Conservation (phyloP, 2,329 filamentous ascomycete species). For the Penicillium sp. region DNA sequence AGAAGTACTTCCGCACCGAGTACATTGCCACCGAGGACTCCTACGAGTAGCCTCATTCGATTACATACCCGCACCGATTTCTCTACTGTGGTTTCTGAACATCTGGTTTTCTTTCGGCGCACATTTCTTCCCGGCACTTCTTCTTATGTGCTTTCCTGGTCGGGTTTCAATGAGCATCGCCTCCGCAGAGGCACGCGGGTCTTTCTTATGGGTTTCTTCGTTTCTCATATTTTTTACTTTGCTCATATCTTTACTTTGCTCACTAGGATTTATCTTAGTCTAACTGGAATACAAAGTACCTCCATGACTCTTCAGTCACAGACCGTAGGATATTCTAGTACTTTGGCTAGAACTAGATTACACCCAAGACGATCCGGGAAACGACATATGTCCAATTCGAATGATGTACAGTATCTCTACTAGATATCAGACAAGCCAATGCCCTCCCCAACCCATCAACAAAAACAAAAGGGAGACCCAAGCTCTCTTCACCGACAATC, state of each 20-base stretch:
- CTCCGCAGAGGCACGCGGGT: not conserved
- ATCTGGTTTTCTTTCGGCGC: not conserved
- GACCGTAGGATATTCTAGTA: not conserved
- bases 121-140: not conserved
- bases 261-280: not conserved
- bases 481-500: not conserved
- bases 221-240: not conserved
- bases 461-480: not conserved
- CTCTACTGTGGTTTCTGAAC: not conserved
- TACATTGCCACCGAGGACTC: conserved; percentile 43
- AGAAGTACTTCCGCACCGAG: conserved; percentile 63
- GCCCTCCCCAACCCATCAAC: not conserved
- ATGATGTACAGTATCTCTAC: not conserved
- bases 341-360: not conserved
- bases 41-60: conserved; percentile 21
- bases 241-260: not conserved
- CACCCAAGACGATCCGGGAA: not conserved
- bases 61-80: not conserved
- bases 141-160: not conserved
- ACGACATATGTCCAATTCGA: not conserved
- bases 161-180: not conserved
- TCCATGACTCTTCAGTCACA: not conserved
- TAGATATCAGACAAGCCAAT: conserved; percentile 5
- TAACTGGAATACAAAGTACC: not conserved
- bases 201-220: not conserved